These are phyloP conservation scores for Moricandia arvensis DNA, from an alignment of 345 rosid species.

Conservation along the genomic window DNA sequence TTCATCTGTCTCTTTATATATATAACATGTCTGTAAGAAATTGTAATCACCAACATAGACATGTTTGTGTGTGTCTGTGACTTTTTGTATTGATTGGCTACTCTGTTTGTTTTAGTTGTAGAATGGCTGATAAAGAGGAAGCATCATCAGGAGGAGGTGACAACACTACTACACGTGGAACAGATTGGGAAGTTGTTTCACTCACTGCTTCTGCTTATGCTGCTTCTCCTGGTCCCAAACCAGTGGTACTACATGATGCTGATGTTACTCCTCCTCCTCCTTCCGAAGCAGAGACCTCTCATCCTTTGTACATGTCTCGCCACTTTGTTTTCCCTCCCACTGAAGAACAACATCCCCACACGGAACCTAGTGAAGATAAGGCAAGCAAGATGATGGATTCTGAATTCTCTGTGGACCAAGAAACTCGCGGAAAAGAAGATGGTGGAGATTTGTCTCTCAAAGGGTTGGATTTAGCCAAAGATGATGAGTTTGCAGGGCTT, in stretches of 20 bases:
- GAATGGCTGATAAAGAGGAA: neutral
- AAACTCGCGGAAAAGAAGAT: slow-evolving; percentile 52
- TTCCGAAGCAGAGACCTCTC: slow-evolving; percentile 53
- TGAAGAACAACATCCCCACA: slow-evolving; percentile 44
- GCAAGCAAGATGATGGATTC: slow-evolving; percentile 38
- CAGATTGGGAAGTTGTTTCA: neutral
- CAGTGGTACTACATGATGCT: slow-evolving; percentile 36
- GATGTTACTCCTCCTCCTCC: slow-evolving; percentile 35
- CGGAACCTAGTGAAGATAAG: slow-evolving; percentile 27
- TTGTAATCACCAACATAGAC: too few species aligned
- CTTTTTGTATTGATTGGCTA: neutral
- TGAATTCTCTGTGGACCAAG: slow-evolving; percentile 44
- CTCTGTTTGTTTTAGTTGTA: neutral
- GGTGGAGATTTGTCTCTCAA: slow-evolving; percentile 50
- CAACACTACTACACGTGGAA: neutral
- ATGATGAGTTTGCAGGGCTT: slow-evolving; percentile 51
- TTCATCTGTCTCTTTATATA: too few species aligned
- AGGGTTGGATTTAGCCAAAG: slow-evolving; percentile 52
- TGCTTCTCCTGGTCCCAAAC: slow-evolving; percentile 35
- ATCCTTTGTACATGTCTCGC: slow-evolving; percentile 67
- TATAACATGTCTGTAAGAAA: neutral
- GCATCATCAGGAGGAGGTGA: neutral
- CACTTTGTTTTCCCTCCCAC: slow-evolving; percentile 76
- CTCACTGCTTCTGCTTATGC: neutral
- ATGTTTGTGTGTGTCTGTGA: neutral